Base-by-base conservation (phyloP, 2,329 filamentous ascomycete species). In the Ophiocordyceps camponoti-floridani region DNA sequence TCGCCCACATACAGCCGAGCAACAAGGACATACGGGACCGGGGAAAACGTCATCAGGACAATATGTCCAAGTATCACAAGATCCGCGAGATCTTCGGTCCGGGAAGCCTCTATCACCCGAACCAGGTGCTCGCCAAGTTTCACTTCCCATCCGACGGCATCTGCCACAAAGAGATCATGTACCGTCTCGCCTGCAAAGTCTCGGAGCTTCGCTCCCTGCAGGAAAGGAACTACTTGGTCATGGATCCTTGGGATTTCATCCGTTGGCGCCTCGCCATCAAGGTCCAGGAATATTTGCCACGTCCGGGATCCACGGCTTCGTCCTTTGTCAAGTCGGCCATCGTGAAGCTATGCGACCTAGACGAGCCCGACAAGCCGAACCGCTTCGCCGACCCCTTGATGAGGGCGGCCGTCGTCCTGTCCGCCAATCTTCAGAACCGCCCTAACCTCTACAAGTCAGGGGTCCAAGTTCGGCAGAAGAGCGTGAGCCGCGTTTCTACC, bases 241-340 rank as follows among this genome's bases (percentile, higher is more conserved):
- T 65, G 62, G 55, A 61, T 8, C 58, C 62, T 0, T 61, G 55
- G 45, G 57, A 64, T 47, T 65, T 65, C 43, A 49, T 63, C 38
- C 53, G 62, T 16, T 64, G 60, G 61, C 52, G 60, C 18, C 48
- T 61, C 26, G 44, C 46, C 7, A 43, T 45, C 8, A 53, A 54
- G 28, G 44, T 53, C 3, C 31, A 47, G 9, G 44, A 50, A 18
- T 27, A 44, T 16, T 44, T 49, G 11, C 7, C n/a, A 16, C 26
- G 37, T 12, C 42, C 45, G 1, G 50, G 47, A 19, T 42, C 50
- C n/a, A 50, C 26, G 7, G 38, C 47, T n/a, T 46, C n/a, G 2
- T 3, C 19, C 0, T 43, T 51, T 12, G 45, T 58, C 33, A 43
- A 47, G 4, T 46, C 47, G 0, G 40, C 52, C 11, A 46, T 55